A percentile compares a stretch with the other conserved stretches of the same genome.
These are phyloP conservation scores for Rubia peregrina DNA, from an alignment of 305 asterid species.

Conservation along the genomic window DNA sequence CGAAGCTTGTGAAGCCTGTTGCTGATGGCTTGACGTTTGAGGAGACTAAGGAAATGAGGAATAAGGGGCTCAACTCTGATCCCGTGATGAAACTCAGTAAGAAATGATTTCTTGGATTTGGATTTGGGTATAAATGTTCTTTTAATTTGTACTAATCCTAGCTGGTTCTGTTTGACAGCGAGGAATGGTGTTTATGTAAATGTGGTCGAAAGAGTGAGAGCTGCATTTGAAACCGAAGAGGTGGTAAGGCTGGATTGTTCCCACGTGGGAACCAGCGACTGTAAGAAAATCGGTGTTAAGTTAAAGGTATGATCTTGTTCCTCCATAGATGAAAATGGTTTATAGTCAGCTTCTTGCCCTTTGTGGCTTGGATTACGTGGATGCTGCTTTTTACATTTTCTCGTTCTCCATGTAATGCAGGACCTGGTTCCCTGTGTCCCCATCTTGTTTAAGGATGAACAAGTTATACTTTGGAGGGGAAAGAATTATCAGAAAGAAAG, in stretches of 20 bases:
- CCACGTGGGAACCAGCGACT: constrained; percentile 67
- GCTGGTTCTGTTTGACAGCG: constrained; percentile 33
- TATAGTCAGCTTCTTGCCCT: too few species aligned
- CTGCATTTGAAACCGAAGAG: constrained; percentile 61
- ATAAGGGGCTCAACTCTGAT: constrained; percentile 61
- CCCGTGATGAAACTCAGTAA: constrained; percentile 79
- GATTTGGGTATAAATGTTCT: not conserved
- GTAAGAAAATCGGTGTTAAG: constrained; percentile 87
- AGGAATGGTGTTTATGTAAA: constrained; percentile 84
- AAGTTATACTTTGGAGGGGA: constrained; percentile 75
- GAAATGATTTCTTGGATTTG: constrained; percentile 8
- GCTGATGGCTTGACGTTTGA: constrained; percentile 76
- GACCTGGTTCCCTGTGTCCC: constrained; percentile 89
- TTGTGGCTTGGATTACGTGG: not conserved
- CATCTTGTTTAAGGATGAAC: constrained; percentile 75
- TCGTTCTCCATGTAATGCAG: constrained; percentile 28
- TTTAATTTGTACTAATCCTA: constrained; percentile 10
- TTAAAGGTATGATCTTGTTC: constrained; percentile 46
- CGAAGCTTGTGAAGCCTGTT: constrained; percentile 73
- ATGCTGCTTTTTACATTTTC: not conserved
- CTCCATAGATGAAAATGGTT: not conserved
- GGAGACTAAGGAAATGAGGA: constrained; percentile 71
- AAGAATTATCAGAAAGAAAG: constrained; percentile 24
- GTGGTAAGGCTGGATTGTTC: constrained; percentile 72
- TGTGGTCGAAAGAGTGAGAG: constrained; percentile 65